These are phyloP conservation scores for Xerocomus minutiporus DNA, from an alignment of 1,284 basidiomycete species.

Conservation along the genomic window DNA sequence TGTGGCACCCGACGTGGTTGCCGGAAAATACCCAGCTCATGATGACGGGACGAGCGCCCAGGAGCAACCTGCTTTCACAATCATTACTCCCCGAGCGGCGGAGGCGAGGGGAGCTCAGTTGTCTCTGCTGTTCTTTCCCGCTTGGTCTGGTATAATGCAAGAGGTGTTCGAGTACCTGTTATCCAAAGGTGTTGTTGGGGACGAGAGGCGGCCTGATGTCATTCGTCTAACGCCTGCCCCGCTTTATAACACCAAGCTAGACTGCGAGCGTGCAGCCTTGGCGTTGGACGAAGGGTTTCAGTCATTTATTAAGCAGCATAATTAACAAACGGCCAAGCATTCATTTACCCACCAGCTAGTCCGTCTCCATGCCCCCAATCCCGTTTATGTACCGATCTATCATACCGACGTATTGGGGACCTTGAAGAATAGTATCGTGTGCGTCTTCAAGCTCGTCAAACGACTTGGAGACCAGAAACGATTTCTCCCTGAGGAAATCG, in stretches of 20 bases:
- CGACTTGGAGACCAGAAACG: constrained; percentile 37
- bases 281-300: constrained; percentile 57
- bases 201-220: constrained; percentile 86
- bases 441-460: constrained; percentile 45
- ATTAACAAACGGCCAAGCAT: constrained; percentile 10
- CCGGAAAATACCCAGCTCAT: constrained; percentile 31
- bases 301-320: constrained; percentile 11
- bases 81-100: constrained; percentile 76
- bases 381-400: constrained; percentile 39
- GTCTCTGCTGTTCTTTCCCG: constrained; percentile 74
- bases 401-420: constrained; percentile 45
- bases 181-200: constrained; percentile 77
- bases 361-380: background rate
- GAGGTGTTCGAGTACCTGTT: constrained; percentile 60
- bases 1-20: constrained; percentile 41
- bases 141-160: constrained; percentile 63
- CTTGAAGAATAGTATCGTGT: constrained; percentile 54
- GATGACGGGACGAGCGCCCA: constrained; percentile 7
- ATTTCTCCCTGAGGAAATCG: constrained; percentile 44
- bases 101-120: constrained; percentile 79
- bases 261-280: constrained; percentile 66
- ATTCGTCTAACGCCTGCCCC: constrained; percentile 83
- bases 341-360: constrained; percentile 3
- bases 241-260: constrained; percentile 78
- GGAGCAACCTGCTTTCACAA: constrained; percentile 61